Evolutionary conservation across 2,329 filamentous ascomycete species (phyloP), one percentile per base, ranked within the genome.

Genomic region (Graphilbum sp.): DNA sequence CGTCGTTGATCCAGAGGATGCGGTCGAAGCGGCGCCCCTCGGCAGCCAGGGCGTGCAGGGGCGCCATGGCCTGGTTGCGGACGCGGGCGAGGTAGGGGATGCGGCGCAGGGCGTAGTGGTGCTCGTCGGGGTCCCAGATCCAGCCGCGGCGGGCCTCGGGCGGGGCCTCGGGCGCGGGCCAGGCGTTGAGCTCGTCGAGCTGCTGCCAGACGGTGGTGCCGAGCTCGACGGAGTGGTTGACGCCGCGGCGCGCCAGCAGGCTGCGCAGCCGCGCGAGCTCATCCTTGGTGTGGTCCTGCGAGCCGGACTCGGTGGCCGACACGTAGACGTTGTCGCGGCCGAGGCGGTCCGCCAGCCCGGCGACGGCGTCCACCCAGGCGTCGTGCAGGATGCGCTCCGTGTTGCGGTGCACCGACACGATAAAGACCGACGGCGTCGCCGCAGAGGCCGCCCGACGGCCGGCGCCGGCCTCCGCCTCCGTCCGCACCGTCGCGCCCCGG

Each of bases 361-460:
- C 43, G 2, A 82, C 56, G 3, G 69, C 71, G 13, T 64, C 54
- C 45, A 66, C 72, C 75, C 77, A 81, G 41, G 71, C 62, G 9
- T 56, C 59, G 15, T 68, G 65, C 4, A 82, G 61, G 18, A 80
- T 63, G 0, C 49, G 45, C 44, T 74, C 75, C 40, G 70, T 75
- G 48, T 80, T 82, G 63, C 75, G 79, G 50, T 81, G 75, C 37
- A 76, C 66, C 32, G 71, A 73, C 13, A 72, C 71, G 37, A 83
- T 78, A 56, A 69, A 83, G 45, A 82, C 65, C 11, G 52, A 55
- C 10, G 52, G 48, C 33, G 57, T 56, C 16, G 36, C 41, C 18
- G 37, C 36, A 9, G 25, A 34, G 32, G 36, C 37, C n/a, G n/a
- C n/a, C n/a, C n/a, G n/a, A n/a, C n/a, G n/a, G n/a, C 24, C 32